Base-by-base conservation (phyloP, 495 filamentous ascomycete genomes). In the Aspergillus nidulans region DNA sequence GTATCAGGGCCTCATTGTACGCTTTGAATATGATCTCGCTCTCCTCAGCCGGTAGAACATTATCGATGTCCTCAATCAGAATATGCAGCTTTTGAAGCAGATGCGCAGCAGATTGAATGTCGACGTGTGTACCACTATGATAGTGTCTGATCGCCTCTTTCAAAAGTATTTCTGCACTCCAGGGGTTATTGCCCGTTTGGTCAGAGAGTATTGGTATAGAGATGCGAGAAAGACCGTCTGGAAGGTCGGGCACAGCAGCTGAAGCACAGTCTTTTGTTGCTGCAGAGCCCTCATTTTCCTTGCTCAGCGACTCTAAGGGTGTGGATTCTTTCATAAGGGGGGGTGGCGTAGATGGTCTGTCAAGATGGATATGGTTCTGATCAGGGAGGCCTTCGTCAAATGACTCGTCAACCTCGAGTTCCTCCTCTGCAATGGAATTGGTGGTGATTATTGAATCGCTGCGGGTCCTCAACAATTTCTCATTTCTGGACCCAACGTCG, bases 1-100 rank as follows among this genome's bases (percentile, higher is more conserved):
- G 73, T 60, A 82, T 76, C 0, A 91, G 80, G 4, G 82, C 80
- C 26, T 77, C 73, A 62, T 90, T 85, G 62, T 88, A 86, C 34
- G 82, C 76, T 25, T 79, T 74, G 53, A 89, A 76, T 39, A 89
- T 79, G 24, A 78, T 53, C 55, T 77, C 69, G 49, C 68, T 64
- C 52, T 78, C 73, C 46, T 71, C 64, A 39, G 64, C 64, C 0
- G 71, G 72, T n/a, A 79, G 64, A 7, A 79, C 76, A n/a, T 65
- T 57, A 32, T 73, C 69, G 49, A 65, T 70, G 36, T 72, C 66
- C 3, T 64, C 52, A 40, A 79, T 72, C 6, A 78, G 65, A 25
- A 71, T 55, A 39, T 70, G 75, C 10, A 77, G 56, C 49, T 75
- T 75, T 18, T 75, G 68, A 4, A 81, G 67, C 9, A 80, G 57